These are phyloP conservation scores for Agrocybe pediades DNA, from an alignment of 768 basidiomycete species.

Conservation along the genomic window DNA sequence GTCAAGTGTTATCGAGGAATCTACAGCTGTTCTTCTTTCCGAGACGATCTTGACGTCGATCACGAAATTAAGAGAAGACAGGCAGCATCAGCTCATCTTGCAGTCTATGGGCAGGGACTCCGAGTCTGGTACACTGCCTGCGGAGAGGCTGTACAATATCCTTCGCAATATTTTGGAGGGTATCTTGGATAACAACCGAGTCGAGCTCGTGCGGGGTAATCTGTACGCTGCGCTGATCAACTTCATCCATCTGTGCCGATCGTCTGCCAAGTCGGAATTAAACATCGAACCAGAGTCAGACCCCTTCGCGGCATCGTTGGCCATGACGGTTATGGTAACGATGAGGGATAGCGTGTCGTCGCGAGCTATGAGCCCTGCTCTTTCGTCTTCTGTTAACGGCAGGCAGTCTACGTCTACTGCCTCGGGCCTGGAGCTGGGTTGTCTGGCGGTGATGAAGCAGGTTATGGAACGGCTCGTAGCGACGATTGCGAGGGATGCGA, in stretches of 20 bases:
- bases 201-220: slow-evolving; percentile 90
- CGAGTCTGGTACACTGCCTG: slow-evolving; percentile 70
- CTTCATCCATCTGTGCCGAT: slow-evolving; percentile 76
- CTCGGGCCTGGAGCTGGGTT: slow-evolving; percentile 58
- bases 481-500: slow-evolving; percentile 84
- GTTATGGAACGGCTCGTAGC: slow-evolving; percentile 73
- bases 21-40: slow-evolving; percentile 80
- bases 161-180: slow-evolving; percentile 76
- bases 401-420: slow-evolving; percentile 16
- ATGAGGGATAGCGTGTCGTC: slow-evolving; percentile 40
- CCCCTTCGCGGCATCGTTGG: slow-evolving; percentile 30
- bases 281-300: slow-evolving; percentile 18
- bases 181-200: slow-evolving; percentile 72
- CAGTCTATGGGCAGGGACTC: slow-evolving; percentile 66
- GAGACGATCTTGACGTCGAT: slow-evolving; percentile 81
- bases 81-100: slow-evolving; percentile 67
- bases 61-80: slow-evolving; percentile 86
- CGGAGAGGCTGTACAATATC: slow-evolving; percentile 76
- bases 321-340: slow-evolving; percentile 38
- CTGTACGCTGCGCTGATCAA: slow-evolving; percentile 92
- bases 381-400: slow-evolving; percentile 26
- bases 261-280: slow-evolving; percentile 23
- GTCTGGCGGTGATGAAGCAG: slow-evolving; percentile 65
- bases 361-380: slow-evolving; percentile 39
- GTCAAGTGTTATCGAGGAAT: slow-evolving; percentile 64